Percentiles rank a stretch among this genome's conserved stretches.
Evolutionary conservation across 352 stramenopile species (phyloP).

Genomic region (Globisporangium nagaii): DNA sequence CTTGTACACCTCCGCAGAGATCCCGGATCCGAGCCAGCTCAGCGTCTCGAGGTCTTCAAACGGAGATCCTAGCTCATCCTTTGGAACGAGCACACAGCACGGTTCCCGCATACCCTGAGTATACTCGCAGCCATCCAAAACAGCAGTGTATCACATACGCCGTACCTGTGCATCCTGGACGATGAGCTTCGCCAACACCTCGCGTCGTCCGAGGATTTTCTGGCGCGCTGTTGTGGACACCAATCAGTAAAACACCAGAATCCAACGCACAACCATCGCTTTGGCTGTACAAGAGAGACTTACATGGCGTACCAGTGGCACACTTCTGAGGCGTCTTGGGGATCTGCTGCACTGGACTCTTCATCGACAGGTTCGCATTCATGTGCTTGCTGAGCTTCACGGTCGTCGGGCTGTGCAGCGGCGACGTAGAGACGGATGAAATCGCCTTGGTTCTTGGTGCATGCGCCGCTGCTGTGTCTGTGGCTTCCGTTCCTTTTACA

Average conservation of each 20-base stretch:
- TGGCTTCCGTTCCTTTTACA: slow-evolving; percentile 7
- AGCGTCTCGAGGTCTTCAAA: slow-evolving; percentile 58
- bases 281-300: no score
- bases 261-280: no score
- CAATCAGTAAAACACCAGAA: no score
- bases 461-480: background rate
- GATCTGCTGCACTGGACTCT: slow-evolving; percentile 16
- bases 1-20: slow-evolving; percentile 73
- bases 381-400: slow-evolving; percentile 28
- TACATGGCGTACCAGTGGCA: slow-evolving; percentile 9
- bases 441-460: slow-evolving; percentile 1
- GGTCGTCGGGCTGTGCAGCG: slow-evolving; percentile 35
- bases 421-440: slow-evolving; percentile 12
- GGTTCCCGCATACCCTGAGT: no score
- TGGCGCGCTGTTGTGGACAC: slow-evolving; percentile 10
- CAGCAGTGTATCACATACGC: no score
- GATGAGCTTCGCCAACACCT: slow-evolving; percentile 22
- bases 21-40: slow-evolving; percentile 54
- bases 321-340: slow-evolving; percentile 6
- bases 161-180: slow-evolving; percentile 19
- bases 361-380: slow-evolving; percentile 31
- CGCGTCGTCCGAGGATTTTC: slow-evolving; percentile 14
- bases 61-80: slow-evolving; percentile 7
- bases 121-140: no score
- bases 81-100: background rate